Evolutionary conservation across 805 yeast genomes (phyloP).

Genomic region (Grigorovia yakushimaensis): DNA sequence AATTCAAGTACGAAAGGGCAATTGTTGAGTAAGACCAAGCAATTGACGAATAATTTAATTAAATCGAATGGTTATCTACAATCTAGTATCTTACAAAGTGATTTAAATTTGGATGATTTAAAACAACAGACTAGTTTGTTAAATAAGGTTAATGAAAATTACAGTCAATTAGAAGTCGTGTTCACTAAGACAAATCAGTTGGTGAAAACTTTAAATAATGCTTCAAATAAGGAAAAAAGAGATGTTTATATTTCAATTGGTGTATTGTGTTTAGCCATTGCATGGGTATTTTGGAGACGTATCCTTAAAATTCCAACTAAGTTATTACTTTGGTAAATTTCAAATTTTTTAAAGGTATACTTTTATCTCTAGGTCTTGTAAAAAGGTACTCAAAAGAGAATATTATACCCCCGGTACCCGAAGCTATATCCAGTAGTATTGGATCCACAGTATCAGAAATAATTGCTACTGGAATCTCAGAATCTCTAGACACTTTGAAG

Average conservation of each 20-base stretch:
- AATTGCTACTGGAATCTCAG: not conserved
- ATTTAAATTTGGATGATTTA: conserved; percentile 27
- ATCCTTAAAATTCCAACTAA: conserved; percentile 26
- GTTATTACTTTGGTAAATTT: conserved; percentile 24
- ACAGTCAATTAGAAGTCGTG: conserved; percentile 21
- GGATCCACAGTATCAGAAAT: not conserved
- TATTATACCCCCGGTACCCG: not conserved
- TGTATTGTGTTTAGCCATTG: conserved; percentile 20
- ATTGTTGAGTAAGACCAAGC: conserved; percentile 20
- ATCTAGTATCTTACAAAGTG: conserved; percentile 28
- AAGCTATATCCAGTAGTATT: not conserved
- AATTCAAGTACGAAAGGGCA: conserved; percentile 18
- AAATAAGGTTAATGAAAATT: conserved; percentile 24
- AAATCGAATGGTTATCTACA: conserved; percentile 27
- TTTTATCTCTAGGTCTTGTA: conserved; percentile 21
- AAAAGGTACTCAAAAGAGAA: conserved; percentile 1
- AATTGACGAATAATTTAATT: conserved; percentile 23
- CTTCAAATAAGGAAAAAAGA: conserved; percentile 27
- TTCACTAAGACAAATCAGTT: conserved; percentile 23
- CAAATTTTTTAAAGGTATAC: conserved; percentile 30
- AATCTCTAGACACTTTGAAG: not conserved
- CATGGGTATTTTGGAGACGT: conserved; percentile 30
- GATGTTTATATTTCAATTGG: conserved; percentile 25
- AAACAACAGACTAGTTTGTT: conserved; percentile 25
- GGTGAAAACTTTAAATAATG: conserved; percentile 23